Conservation (phyloP, 2,329 filamentous ascomycete genomes). For the Huntiella savannae region DNA sequence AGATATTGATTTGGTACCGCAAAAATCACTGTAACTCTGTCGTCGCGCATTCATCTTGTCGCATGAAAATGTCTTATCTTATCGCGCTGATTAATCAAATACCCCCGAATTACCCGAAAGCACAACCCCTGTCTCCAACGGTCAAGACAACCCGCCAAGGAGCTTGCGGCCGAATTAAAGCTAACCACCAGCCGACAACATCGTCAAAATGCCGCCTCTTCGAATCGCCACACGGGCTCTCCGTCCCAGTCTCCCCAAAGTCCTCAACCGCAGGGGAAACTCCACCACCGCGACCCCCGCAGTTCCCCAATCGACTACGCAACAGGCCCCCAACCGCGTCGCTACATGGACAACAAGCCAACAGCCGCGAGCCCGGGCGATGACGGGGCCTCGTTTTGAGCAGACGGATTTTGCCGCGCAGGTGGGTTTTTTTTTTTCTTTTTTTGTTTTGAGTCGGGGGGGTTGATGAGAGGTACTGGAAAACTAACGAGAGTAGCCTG, state of each 20-base stretch:
- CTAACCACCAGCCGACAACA: neutral
- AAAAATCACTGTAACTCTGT: too few relatives aligned
- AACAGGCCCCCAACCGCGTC: constrained; percentile 65
- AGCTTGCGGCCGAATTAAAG: neutral
- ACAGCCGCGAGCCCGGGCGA: constrained; percentile 59
- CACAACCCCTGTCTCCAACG: too few relatives aligned
- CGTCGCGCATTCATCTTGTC: neutral
- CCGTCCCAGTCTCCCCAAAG: neutral
- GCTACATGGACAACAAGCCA: constrained; percentile 75
- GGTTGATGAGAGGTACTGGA: neutral
- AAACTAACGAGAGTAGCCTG: constrained; percentile 39
- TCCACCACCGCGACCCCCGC: too few relatives aligned
- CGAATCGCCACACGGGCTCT: constrained; percentile 5
- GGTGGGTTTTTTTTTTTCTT: constrained; percentile 42
- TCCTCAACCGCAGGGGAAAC: neutral
- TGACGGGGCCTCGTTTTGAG: constrained; percentile 90
- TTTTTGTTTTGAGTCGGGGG: neutral
- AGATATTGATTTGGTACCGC: neutral
- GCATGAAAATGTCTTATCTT: too few relatives aligned
- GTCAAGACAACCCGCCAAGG: too few relatives aligned
- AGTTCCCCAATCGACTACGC: constrained; percentile 21
- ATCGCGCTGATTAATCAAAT: too few relatives aligned
- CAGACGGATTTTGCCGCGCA: constrained; percentile 87
- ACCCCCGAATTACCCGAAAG: too few relatives aligned
- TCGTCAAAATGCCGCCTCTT: neutral